Base-by-base conservation (phyloP, 495 filamentous ascomycete genomes). In the Aspergillus taichungensis region DNA sequence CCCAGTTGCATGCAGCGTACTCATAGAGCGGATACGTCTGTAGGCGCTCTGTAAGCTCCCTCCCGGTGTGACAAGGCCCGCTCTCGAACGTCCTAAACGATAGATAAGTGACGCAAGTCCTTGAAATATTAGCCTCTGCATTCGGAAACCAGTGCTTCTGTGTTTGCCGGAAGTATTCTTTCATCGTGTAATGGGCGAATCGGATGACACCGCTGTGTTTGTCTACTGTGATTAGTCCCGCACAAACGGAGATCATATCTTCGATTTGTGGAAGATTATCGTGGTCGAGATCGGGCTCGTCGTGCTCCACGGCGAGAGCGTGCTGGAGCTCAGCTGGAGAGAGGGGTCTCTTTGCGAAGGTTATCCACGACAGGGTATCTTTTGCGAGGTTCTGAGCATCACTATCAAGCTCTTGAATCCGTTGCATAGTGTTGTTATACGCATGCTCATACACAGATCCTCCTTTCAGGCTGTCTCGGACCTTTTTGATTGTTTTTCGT, bases 101-200 rank as follows among this genome's bases (percentile, higher is more conserved):
- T 24, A 24, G 18, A 24, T 24, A 24, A 24, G 18, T 2, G 18
- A 24, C 4, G 18, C 18, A 24, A 2, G 18, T 24, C 4, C 4
- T 1, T 24, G 18, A 1, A 2, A 24, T 24, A 2, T 24, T 24
- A 24, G 18, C 39, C 11, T 50, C 14, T 5, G 51, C 42, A 47
- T 47, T 18, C 6, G 47, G 45, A 40, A 54, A 52, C 47, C 41
- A 50, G 3, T 31, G 12, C 0, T 13, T 13, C 6, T 30, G 12
- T 2, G 9, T 47, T 7, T 46, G 50, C 35, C 72, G 57, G 31
- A 79, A 69, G 56, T 73, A 78, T 44, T 76, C 64, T 40, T 77
- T 65, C 0, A 70, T 57, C 6, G 74, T 76, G 42, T 72, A 73
- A 53, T 78, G 75, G 8, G 72, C 64, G 11, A 78, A 55, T 13